Evolutionary conservation across 192 early-diverging fungal genomes (phyloP).

Genomic region (Coemansia sp.): DNA sequence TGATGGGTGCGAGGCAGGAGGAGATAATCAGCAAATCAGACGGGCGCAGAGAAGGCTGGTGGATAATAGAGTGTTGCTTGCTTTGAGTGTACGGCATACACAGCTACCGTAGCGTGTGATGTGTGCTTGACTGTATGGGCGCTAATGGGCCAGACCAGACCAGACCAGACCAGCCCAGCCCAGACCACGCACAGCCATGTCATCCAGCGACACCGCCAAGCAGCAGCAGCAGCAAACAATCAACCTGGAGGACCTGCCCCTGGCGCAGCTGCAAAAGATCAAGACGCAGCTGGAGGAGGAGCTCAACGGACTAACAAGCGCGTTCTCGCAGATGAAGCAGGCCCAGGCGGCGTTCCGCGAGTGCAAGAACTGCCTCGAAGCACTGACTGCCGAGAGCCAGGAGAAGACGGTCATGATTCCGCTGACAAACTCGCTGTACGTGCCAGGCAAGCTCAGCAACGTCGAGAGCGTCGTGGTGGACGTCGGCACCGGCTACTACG

Average conservation of each 20-base stretch:
- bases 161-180: too few relatives aligned
- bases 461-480: conserved; percentile 88
- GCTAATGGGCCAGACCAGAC: too few relatives aligned
- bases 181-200: too few relatives aligned
- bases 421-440: conserved; percentile 69
- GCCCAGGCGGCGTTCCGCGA: conserved; percentile 84
- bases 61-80: too few relatives aligned
- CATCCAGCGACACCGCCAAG: too few relatives aligned
- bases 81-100: too few relatives aligned
- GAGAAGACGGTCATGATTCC: conserved; percentile 49
- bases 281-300: conserved; percentile 88
- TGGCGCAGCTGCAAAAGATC: conserved; percentile 78
- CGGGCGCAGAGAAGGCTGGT: too few relatives aligned
- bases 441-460: conserved; percentile 81
- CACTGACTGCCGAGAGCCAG: conserved; percentile 53
- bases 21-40: too few relatives aligned
- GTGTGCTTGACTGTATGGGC: too few relatives aligned
- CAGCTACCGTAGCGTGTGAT: too few relatives aligned
- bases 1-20: too few relatives aligned
- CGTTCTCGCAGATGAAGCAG: conserved; percentile 82
- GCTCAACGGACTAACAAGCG: conserved; percentile 76
- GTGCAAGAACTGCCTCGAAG: conserved; percentile 70
- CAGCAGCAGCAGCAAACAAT: too few relatives aligned
- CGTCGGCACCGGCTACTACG: conserved; percentile 94
- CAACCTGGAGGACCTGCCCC: conserved; percentile 77